These are phyloP conservation scores for Yamadazyma sp. DNA, from an alignment of 1,139 yeast genomes.

Conservation along the genomic window DNA sequence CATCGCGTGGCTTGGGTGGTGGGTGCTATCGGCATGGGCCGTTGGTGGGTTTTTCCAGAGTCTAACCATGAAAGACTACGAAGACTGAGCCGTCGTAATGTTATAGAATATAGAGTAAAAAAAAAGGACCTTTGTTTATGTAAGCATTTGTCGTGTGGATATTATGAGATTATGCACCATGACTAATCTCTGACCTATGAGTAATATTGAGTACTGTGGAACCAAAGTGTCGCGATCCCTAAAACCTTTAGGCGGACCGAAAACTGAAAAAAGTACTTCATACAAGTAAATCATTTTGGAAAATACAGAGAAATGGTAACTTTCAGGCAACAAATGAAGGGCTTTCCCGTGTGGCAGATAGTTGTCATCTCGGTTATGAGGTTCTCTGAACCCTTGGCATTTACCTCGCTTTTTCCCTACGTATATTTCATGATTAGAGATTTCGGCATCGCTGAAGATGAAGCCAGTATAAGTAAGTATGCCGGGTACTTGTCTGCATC, in stretches of 20 bases:
- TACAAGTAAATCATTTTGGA: too few species aligned
- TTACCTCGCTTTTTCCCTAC: constrained; percentile 64
- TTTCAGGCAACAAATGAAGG: constrained; percentile 26
- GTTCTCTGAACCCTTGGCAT: constrained; percentile 62
- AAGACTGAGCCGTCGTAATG: constrained; percentile 9
- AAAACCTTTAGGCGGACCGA: too few species aligned
- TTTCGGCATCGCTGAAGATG: constrained; percentile 51
- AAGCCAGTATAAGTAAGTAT: constrained; percentile 53
- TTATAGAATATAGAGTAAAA: too few species aligned
- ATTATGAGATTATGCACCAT: too few species aligned
- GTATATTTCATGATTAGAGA: constrained; percentile 64
- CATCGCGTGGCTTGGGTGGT: constrained; percentile 55
- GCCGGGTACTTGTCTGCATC: constrained; percentile 60
- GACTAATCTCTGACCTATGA: too few species aligned
- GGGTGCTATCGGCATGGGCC: constrained; percentile 38
- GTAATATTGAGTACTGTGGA: too few species aligned
- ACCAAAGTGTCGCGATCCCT: too few species aligned
- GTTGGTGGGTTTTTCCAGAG: constrained; percentile 32
- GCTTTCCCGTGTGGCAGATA: constrained; percentile 55
- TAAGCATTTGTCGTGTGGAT: too few species aligned
- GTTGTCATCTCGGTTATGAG: constrained; percentile 45
- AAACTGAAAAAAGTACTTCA: too few species aligned
- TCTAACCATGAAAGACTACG: constrained; percentile 24
- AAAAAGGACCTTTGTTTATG: too few species aligned
- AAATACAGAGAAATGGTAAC: constrained; percentile 8